These are phyloP conservation scores for Emergomyces orientalis DNA, from an alignment of 2,329 filamentous ascomycete genomes.

Conservation along the genomic window DNA sequence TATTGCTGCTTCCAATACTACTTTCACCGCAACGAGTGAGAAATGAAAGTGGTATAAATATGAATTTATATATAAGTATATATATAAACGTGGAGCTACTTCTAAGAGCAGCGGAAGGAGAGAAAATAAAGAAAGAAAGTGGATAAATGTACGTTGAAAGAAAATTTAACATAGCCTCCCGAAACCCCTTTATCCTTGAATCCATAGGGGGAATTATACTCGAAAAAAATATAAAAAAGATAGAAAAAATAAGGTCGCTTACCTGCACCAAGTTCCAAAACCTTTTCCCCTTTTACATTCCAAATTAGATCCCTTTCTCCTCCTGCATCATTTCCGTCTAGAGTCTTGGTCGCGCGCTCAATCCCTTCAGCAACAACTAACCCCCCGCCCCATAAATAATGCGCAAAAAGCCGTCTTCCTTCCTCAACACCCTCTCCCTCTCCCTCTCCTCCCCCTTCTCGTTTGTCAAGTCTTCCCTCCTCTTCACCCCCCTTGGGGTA, in stretches of 20 bases:
- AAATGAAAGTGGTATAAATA: not conserved
- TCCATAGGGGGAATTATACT: not conserved
- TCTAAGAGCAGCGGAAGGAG: not conserved
- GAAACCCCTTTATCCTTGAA: not conserved
- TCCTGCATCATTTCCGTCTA: slow-evolving; percentile 10
- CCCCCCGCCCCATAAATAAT: slow-evolving; percentile 51
- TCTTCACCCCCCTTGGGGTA: slow-evolving; percentile 33
- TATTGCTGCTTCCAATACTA: not conserved
- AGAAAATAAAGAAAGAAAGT: not conserved
- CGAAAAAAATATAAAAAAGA: slow-evolving; percentile 8
- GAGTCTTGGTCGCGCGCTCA: slow-evolving; percentile 14
- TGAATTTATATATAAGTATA: slow-evolving; percentile 3
- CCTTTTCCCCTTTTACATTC: slow-evolving; percentile 41
- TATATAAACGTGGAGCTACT: not conserved
- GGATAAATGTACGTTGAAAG: not conserved
- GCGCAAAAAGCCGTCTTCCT: slow-evolving; percentile 46
- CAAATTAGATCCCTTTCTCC: slow-evolving; percentile 22
- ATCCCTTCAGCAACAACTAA: slow-evolving; percentile 37
- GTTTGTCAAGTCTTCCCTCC: slow-evolving; percentile 15
- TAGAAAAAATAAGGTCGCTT: slow-evolving; percentile 24
- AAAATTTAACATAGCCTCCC: not conserved
- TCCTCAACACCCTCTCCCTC: slow-evolving; percentile 30
- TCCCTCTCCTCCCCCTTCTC: slow-evolving; percentile 1
- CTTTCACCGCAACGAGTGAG: not conserved
- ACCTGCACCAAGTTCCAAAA: slow-evolving; percentile 55